These are phyloP conservation scores for Cornus kousa DNA, from an alignment of 148 eudicot species.

Conservation along the genomic window DNA sequence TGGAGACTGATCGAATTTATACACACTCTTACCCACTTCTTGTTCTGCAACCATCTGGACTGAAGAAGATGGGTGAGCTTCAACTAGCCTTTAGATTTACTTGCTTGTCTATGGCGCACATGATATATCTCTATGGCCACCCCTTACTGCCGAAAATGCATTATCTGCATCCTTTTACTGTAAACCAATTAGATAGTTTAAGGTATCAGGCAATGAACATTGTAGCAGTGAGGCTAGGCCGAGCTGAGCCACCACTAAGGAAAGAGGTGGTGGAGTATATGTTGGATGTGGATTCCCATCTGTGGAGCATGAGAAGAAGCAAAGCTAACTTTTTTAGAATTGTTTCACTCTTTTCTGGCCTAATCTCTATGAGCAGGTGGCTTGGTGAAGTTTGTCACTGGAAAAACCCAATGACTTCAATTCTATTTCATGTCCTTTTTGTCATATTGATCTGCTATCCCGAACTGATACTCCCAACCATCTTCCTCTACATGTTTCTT, in stretches of 20 bases:
- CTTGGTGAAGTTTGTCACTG: conserved; percentile 27
- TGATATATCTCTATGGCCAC: conserved; percentile 34
- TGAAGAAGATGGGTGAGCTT: conserved; percentile 44
- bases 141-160: conserved; percentile 43
- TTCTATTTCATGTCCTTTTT: conserved; percentile 32
- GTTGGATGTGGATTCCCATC: conserved; percentile 39
- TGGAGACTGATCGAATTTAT: conserved; percentile 36
- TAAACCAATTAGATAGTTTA: conserved; percentile 32
- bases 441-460: conserved; percentile 35
- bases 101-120: conserved; percentile 30
- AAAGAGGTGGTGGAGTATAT: conserved; percentile 39
- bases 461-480: conserved; percentile 35
- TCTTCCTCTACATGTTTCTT: conserved; percentile 34
- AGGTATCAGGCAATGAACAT: conserved; percentile 36
- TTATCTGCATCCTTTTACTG: conserved; percentile 38
- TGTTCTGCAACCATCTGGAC: conserved; percentile 35
- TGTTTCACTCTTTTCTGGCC: conserved; percentile 23
- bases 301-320: conserved; percentile 50
- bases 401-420: conserved; percentile 37
- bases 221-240: conserved; percentile 22
- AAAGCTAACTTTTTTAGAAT: conserved; percentile 41
- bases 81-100: conserved; percentile 39
- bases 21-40: conserved; percentile 42
- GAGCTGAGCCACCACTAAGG: conserved; percentile 38
- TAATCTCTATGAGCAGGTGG: conserved; percentile 35